Evolutionary conservation across 2,329 filamentous ascomycete species (phyloP).

Genomic region (Sclerotiophoma versabilis): DNA sequence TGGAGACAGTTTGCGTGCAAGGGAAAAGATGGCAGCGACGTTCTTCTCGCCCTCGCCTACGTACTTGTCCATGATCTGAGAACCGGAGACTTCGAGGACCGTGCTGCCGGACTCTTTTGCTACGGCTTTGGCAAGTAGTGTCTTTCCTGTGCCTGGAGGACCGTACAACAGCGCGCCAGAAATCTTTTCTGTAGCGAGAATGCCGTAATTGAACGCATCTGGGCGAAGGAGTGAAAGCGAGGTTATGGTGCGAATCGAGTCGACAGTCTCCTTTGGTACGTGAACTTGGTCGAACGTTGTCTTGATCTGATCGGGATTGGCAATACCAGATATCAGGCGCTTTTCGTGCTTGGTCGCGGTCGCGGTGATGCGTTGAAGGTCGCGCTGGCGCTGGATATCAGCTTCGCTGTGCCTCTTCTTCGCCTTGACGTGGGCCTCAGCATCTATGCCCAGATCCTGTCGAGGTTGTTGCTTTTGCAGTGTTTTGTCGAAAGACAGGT

Average conservation of each 20-base stretch:
- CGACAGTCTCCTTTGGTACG: slow-evolving; percentile 80
- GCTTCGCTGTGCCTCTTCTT: slow-evolving; percentile 22
- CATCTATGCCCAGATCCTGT: slow-evolving; percentile 6
- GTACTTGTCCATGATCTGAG: slow-evolving; percentile 94
- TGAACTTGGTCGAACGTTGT: slow-evolving; percentile 91
- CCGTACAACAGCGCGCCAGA: slow-evolving; percentile 89
- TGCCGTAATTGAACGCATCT: slow-evolving; percentile 95
- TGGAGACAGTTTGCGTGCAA: slow-evolving; percentile 89
- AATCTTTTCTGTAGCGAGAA: slow-evolving; percentile 88
- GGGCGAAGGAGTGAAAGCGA: slow-evolving; percentile 85
- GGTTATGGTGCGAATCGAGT: slow-evolving; percentile 87
- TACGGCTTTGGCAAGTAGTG: slow-evolving; percentile 68
- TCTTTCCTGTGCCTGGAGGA: slow-evolving; percentile 76
- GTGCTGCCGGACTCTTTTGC: slow-evolving; percentile 71
- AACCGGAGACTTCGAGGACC: slow-evolving; percentile 84
- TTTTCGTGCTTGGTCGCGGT: slow-evolving; percentile 76
- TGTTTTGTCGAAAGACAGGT: slow-evolving; percentile 40
- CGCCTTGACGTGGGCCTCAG: slow-evolving; percentile 14
- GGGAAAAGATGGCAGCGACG: slow-evolving; percentile 83
- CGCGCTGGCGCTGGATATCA: slow-evolving; percentile 55
- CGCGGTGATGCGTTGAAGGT: slow-evolving; percentile 54
- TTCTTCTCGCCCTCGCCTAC: slow-evolving; percentile 97
- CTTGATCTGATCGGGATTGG: slow-evolving; percentile 80
- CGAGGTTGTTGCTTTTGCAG: slow-evolving; percentile 14
- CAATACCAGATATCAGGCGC: slow-evolving; percentile 79